Conservation (phyloP, 2,329 filamentous ascomycete species). For the Fusarium coffeatum region DNA sequence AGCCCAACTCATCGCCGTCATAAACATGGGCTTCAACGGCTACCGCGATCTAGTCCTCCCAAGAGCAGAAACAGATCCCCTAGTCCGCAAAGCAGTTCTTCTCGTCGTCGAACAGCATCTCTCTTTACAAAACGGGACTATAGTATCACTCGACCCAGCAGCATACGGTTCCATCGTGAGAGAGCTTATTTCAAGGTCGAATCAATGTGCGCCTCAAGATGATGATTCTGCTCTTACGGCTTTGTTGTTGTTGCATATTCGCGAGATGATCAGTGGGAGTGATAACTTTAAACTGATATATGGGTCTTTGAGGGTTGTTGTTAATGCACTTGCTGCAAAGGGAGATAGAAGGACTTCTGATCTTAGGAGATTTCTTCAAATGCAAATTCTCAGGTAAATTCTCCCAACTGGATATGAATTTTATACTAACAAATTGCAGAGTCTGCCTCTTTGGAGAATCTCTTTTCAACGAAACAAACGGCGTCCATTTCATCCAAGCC, state of each 20-base stretch:
- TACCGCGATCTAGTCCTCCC: slow-evolving; percentile 38
- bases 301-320: slow-evolving; percentile 30
- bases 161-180: slow-evolving; percentile 29
- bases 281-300: slow-evolving; percentile 41
- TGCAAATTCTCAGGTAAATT: slow-evolving; percentile 35
- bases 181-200: slow-evolving; percentile 32
- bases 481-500: slow-evolving; percentile 37
- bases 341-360: slow-evolving; percentile 13
- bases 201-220: slow-evolving; percentile 36
- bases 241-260: slow-evolving; percentile 32
- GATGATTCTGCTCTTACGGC: slow-evolving; percentile 41
- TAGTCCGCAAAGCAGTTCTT: slow-evolving; percentile 37
- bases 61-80: slow-evolving; percentile 35
- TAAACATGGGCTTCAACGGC: slow-evolving; percentile 43
- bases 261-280: slow-evolving; percentile 42
- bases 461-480: slow-evolving; percentile 37
- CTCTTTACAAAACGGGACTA: slow-evolving; percentile 24
- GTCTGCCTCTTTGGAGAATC: slow-evolving; percentile 40
- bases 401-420: accelerated
- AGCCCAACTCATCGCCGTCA: slow-evolving; percentile 39
- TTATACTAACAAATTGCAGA: background rate
- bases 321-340: slow-evolving; percentile 25
- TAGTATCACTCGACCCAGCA: slow-evolving; percentile 15
- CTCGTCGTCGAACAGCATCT: slow-evolving; percentile 39
- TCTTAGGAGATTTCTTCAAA: slow-evolving; percentile 35